A percentile compares a stretch with the other conserved stretches of the same genome.
phyloP scores from a whole-genome alignment of 179 eudicot species.

The Monotropa hypopitys region DNA sequence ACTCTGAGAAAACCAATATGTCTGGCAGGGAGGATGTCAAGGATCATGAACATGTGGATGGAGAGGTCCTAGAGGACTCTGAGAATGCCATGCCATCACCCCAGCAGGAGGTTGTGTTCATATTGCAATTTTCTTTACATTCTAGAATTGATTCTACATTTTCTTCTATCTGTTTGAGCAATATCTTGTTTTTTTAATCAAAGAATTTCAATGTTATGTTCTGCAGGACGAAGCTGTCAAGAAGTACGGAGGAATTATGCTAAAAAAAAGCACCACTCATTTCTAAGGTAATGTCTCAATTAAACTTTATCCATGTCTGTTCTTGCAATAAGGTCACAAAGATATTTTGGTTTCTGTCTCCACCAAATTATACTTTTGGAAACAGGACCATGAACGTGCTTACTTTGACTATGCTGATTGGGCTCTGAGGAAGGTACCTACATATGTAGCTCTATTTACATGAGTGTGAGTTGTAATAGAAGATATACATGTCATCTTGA shows the following conservation, averaged over 20 bases:
- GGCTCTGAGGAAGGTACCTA: conserved; percentile 84
- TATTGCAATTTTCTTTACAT: background rate
- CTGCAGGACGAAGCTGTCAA: conserved; percentile 61
- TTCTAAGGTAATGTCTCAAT: conserved; percentile 46
- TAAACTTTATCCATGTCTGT: background rate
- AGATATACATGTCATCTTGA: background rate
- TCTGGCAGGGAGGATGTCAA: conserved; percentile 44
- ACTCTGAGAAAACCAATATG: conserved; percentile 28
- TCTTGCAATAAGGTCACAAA: background rate
- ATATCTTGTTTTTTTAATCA: background rate
- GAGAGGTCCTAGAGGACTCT: conserved; percentile 27
- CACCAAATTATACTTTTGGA: conserved; percentile 7
- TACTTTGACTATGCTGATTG: conserved; percentile 96
- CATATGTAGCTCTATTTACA: background rate
- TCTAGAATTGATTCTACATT: background rate
- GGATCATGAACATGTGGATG: conserved; percentile 17
- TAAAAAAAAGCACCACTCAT: conserved; percentile 90
- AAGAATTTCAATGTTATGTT: background rate
- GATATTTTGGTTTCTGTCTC: background rate
- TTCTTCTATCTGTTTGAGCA: background rate
- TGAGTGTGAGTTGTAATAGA: background rate
- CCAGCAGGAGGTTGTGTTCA: conserved; percentile 52
- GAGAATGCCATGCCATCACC: conserved; percentile 49
- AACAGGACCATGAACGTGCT: conserved; percentile 90
- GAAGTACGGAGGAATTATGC: conserved; percentile 89